These are phyloP conservation scores for Penicillium malachiteum DNA, from an alignment of 495 filamentous ascomycete species.

Conservation along the genomic window DNA sequence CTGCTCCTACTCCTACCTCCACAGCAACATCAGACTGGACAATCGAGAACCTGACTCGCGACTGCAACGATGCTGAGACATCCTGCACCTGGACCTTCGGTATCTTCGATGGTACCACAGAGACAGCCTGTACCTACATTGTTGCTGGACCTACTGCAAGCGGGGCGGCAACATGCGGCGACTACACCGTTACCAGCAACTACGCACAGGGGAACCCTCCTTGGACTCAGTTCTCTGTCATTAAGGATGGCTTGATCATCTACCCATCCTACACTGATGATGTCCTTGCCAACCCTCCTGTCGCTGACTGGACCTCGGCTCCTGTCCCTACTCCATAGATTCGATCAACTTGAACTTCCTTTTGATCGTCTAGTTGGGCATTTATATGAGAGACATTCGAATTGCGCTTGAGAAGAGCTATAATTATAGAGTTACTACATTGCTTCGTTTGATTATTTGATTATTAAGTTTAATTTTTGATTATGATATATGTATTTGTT, in stretches of 20 bases:
- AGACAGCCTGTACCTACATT: slow-evolving; percentile 5
- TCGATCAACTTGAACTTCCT: background rate
- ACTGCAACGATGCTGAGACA: background rate
- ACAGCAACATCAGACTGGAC: background rate
- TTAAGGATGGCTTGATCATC: slow-evolving; percentile 2
- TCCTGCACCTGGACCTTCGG: slow-evolving; percentile 6
- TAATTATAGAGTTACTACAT: too few relatives aligned
- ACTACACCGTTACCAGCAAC: slow-evolving; percentile 1
- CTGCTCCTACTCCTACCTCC: slow-evolving; percentile 3
- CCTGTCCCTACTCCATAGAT: background rate
- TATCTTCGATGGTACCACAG: background rate
- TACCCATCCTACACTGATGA: slow-evolving; percentile 1
- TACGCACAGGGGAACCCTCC: background rate
- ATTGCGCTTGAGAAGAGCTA: too few relatives aligned
- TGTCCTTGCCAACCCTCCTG: slow-evolving; percentile 4
- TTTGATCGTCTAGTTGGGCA: background rate
- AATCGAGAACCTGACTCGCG: slow-evolving; percentile 1
- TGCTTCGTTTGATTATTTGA: too few relatives aligned
- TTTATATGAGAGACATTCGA: too few relatives aligned
- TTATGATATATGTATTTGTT: too few relatives aligned
- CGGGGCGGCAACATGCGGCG: slow-evolving; percentile 1
- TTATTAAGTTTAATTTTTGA: too few relatives aligned
- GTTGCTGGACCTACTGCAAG: background rate
- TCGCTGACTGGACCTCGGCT: slow-evolving; percentile 1
- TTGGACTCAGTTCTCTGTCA: background rate